Evolutionary conservation across 805 yeast species (phyloP).

Genomic region (Pichia exigua): DNA sequence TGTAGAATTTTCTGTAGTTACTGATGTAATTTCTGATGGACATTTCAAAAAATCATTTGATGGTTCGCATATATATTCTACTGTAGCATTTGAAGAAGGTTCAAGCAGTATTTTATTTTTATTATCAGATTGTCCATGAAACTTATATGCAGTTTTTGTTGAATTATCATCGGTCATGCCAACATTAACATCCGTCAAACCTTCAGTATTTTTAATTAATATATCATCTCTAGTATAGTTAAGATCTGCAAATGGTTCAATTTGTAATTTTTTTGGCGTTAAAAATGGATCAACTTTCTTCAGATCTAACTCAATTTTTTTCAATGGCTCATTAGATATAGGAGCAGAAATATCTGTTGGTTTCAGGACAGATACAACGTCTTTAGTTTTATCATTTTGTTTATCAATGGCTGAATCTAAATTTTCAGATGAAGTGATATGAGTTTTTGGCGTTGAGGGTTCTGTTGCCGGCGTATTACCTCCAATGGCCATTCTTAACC

Average conservation of each 20-base stretch:
- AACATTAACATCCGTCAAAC: too few species aligned
- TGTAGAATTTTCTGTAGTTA: too few species aligned
- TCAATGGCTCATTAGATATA: neutral
- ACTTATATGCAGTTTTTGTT: too few species aligned
- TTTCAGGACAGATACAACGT: neutral
- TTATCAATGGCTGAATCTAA: neutral
- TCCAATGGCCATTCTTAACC: neutral
- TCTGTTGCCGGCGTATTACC: neutral
- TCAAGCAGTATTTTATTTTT: too few species aligned
- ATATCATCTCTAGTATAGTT: too few species aligned
- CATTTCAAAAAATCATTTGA: too few species aligned
- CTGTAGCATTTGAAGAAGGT: neutral
- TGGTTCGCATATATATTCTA: neutral
- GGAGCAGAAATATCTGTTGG: neutral
- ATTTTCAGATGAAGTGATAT: neutral
- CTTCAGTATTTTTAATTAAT: too few species aligned
- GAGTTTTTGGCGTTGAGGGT: neutral
- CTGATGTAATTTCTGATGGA: too few species aligned
- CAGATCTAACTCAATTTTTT: too few species aligned
- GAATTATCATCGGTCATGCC: neutral
- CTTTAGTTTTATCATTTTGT: neutral
- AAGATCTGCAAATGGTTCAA: neutral
- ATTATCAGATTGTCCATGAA: too few species aligned
- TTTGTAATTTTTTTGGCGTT: neutral
- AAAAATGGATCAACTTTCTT: neutral